Evolutionary conservation across 169 alveolate genomes (phyloP), one percentile per base, ranked within the genome.

Genomic region (Cryptosporidium canis): DNA sequence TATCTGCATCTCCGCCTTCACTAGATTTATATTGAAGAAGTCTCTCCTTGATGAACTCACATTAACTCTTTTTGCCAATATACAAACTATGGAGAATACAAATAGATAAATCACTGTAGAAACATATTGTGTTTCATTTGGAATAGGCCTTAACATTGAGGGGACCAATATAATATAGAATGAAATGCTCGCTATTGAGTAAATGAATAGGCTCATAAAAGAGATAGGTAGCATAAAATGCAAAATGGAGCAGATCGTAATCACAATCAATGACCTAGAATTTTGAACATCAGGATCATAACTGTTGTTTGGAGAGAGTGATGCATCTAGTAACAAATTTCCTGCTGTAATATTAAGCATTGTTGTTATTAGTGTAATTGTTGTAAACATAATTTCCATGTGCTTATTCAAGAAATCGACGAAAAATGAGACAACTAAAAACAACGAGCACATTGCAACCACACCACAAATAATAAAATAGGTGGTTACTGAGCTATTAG

Each of bases 121-220:
- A 29, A 77, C 64, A 41, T 77, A 77, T 77, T 58, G 66, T 18
- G 87, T 55, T 61, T 77, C 87, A 61, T 77, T 77, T 11, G 87
- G 71, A 41, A 77, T 77, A 24, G 87, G 87, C 1, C 37, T 39
- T 58, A 77, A 44, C 70, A 77, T 77, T 53, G 87, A 77, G 7
- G 87, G 87, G 37, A 77, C 87, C 87, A 77, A 77, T 58, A 77
- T 77, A 58, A 77, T 77, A 77, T 77, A 77, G 33, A 29, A 58
- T 43, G 45, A 21, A 33, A 77, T 77, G 21, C 87, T 77, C 24
- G 64, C 18, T n/a, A 61, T 77, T 41, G 72, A 21, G 41, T 77
- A 77, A 24, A 77, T 55, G 37, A 77, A 61, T 1, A 77, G 55
- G 27, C 77, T 55, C 61, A 77, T 39, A 58, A 77, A 77, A 43